Percentiles rank a stretch among this genome's conserved stretches.
Evolutionary conservation across 495 filamentous ascomycete genomes (phyloP).

Genomic region (Aspergillus sclerotiicarbonarius): DNA sequence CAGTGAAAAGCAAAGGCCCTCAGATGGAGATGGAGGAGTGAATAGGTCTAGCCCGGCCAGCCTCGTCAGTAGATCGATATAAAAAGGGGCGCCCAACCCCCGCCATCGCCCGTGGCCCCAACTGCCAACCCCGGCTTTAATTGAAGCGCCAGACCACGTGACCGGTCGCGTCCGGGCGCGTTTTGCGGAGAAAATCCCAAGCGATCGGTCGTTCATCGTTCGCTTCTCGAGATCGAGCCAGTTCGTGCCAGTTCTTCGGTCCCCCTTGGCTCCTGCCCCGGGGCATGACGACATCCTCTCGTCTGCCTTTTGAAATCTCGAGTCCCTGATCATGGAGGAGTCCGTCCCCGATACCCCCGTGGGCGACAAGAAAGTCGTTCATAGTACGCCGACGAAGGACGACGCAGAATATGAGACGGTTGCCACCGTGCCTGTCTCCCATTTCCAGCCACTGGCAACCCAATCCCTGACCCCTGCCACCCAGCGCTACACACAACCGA

Average conservation of each 20-base stretch:
- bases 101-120: background rate
- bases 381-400: constrained; percentile 30
- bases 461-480: constrained; percentile 34
- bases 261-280: background rate
- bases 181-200: constrained; percentile 19
- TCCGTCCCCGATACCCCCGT: constrained; percentile 47
- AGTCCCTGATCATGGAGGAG: constrained; percentile 34
- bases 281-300: constrained; percentile 4
- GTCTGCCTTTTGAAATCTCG: background rate
- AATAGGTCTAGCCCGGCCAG: background rate
- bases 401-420: constrained; percentile 55
- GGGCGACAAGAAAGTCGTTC: constrained; percentile 46
- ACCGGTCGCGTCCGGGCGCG: constrained; percentile 20
- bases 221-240: constrained; percentile 8
- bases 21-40: background rate
- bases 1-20: background rate
- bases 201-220: constrained; percentile 13
- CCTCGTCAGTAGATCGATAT: background rate
- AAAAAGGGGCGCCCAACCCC: background rate
- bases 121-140: constrained; percentile 15
- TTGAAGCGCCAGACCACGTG: constrained; percentile 28
- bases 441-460: constrained; percentile 22
- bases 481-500: constrained; percentile 64
- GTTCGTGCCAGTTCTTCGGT: background rate
- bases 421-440: constrained; percentile 55